Conservation (phyloP, 306 rosid species). For the Rosa lucieae region DNA sequence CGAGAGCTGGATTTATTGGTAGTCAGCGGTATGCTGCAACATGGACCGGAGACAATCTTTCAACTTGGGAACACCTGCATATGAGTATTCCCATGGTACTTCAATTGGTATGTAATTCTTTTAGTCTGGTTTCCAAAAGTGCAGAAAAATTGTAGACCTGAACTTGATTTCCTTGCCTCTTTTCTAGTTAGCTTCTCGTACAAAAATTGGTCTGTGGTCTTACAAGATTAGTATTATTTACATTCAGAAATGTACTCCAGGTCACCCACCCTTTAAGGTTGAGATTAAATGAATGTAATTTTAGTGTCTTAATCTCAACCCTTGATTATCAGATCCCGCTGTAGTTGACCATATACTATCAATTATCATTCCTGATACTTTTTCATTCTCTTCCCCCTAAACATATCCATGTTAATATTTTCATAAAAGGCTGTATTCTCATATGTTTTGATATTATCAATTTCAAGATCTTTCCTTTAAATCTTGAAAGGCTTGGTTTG, state of each 20-base stretch:
- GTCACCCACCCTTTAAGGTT: neutral
- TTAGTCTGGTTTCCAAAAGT: neutral
- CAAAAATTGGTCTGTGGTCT: neutral
- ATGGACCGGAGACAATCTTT: constrained; percentile 94
- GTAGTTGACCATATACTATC: neutral
- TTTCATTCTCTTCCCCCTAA: neutral
- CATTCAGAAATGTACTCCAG: neutral
- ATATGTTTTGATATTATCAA: neutral
- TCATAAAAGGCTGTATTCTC: neutral
- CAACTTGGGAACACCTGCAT: constrained; percentile 94
- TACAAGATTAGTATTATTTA: neutral
- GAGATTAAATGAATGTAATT: neutral
- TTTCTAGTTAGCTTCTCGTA: neutral
- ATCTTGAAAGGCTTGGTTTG: neutral
- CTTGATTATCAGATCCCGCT: neutral
- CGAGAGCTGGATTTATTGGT: constrained; percentile 93
- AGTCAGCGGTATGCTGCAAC: constrained; percentile 97
- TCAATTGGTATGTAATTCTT: constrained; percentile 71
- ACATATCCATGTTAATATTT: neutral
- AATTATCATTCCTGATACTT: neutral
- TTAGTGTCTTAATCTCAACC: neutral
- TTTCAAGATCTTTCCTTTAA: neutral
- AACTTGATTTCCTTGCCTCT: neutral
- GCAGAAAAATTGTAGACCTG: neutral
- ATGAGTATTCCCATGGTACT: constrained; percentile 96